phyloP scores from a whole-genome alignment of 768 basidiomycete genomes.

The Agrocybe chaxingu region DNA sequence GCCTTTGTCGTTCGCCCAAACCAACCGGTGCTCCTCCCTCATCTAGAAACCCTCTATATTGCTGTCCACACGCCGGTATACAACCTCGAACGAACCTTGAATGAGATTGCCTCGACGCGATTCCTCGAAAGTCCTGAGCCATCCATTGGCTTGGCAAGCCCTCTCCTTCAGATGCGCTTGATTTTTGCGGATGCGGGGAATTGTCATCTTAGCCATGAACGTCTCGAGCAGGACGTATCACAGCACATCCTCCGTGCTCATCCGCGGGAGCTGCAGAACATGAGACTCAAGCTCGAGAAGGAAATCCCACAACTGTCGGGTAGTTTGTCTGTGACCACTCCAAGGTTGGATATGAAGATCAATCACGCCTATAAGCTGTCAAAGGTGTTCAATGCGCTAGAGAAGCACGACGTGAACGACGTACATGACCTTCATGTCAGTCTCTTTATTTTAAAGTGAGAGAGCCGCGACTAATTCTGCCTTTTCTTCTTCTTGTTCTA shows the following conservation, averaged over 20 bases:
- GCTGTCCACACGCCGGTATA: constrained; percentile 1
- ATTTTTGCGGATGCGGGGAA: neutral
- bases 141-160: neutral
- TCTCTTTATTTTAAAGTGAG: neutral
- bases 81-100: neutral
- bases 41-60: constrained; percentile 6
- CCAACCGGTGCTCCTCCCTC: constrained; percentile 1
- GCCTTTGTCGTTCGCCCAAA: neutral
- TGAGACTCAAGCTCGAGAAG: neutral
- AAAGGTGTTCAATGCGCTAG: constrained; percentile 7
- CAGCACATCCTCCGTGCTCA: neutral
- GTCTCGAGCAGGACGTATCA: too few species aligned
- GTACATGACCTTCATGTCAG: constrained; percentile 9
- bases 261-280: neutral
- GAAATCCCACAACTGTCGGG: constrained; percentile 2
- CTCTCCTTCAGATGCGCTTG: neutral
- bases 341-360: constrained; percentile 5
- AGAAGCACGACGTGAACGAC: neutral
- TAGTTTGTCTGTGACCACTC: neutral
- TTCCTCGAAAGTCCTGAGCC: neutral
- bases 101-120: constrained; percentile 1
- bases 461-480: neutral
- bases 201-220: neutral
- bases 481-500: neutral
- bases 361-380: constrained; percentile 6